These are phyloP conservation scores for Phytophthora pistaciae DNA, from an alignment of 352 stramenopile species.

Conservation along the genomic window DNA sequence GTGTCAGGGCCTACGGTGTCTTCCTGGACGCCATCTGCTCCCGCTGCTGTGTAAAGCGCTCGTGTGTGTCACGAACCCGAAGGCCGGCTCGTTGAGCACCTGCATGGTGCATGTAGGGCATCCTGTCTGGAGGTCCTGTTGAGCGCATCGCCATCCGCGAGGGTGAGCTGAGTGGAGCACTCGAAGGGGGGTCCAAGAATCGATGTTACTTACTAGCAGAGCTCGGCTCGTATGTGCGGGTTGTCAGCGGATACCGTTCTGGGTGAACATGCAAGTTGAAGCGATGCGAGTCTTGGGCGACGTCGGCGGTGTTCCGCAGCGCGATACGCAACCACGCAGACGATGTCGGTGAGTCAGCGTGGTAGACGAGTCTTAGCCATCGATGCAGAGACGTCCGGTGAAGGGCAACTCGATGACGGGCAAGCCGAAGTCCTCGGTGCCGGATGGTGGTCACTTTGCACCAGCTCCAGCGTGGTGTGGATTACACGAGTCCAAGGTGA, in stretches of 20 bases:
- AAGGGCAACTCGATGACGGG: not conserved
- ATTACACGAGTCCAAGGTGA: not conserved
- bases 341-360: not conserved
- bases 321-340: not conserved
- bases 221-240: too few species aligned
- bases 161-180: not conserved
- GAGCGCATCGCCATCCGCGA: not conserved
- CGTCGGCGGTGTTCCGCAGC: not conserved
- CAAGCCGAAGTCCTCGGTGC: not conserved
- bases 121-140: constrained; percentile 10
- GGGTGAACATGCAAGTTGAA: not conserved
- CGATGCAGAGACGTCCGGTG: not conserved
- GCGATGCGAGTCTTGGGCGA: not conserved
- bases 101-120: constrained; percentile 11
- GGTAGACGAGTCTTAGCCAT: not conserved
- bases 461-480: not conserved
- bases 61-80: constrained; percentile 13
- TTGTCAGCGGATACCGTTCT: not conserved
- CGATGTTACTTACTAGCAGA: not conserved
- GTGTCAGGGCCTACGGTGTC: constrained; percentile 27
- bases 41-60: constrained; percentile 40
- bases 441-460: not conserved
- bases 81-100: not conserved
- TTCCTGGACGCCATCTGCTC: constrained; percentile 31
- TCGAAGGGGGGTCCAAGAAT: not conserved